Evolutionary conservation across 2,329 filamentous ascomycete species (phyloP).

Genomic region (Diaporthe caulivora): DNA sequence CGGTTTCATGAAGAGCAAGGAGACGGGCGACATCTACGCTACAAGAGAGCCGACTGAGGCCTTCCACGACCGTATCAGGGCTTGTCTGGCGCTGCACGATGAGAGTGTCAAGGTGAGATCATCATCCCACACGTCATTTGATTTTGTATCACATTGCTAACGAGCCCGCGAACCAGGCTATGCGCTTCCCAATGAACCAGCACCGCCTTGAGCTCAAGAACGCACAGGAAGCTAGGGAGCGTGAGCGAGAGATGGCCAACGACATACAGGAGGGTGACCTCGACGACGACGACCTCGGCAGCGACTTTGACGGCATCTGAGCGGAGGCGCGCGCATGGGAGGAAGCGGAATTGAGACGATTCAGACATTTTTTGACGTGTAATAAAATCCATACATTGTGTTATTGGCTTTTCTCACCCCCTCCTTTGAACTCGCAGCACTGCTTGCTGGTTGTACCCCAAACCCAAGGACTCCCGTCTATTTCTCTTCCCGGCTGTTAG

Average conservation of each 20-base stretch:
- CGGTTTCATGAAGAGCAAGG: conserved; percentile 99
- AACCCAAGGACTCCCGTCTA: neutral
- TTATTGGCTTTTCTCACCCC: conserved; percentile 9
- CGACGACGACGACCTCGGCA: conserved; percentile 95
- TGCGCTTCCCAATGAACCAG: conserved; percentile 99
- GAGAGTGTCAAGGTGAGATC: conserved; percentile 92
- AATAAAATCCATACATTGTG: conserved; percentile 37
- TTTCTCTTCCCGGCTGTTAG: neutral
- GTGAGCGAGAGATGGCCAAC: conserved; percentile 96
- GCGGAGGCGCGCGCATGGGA: neutral
- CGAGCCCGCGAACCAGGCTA: conserved; percentile 71
- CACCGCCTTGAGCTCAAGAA: conserved; percentile 97
- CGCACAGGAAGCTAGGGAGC: conserved; percentile 95
- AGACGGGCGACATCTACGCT: conserved; percentile 94
- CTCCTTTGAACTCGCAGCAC: conserved; percentile 6
- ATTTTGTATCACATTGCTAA: conserved; percentile 33
- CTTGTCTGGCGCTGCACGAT: conserved; percentile 91
- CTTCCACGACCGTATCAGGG: conserved; percentile 96
- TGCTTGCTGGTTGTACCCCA: conserved; percentile 8
- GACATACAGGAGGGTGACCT: conserved; percentile 98
- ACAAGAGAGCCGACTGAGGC: conserved; percentile 96
- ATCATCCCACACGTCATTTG: neutral
- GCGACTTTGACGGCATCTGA: conserved; percentile 97
- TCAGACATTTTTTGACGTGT: conserved; percentile 31
- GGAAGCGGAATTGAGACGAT: conserved; percentile 24